Percentiles rank a stretch among this genome's conserved stretches.
Evolutionary conservation across 164 flowering plant species (phyloP).

Genomic region (Kingdonia uniflora): DNA sequence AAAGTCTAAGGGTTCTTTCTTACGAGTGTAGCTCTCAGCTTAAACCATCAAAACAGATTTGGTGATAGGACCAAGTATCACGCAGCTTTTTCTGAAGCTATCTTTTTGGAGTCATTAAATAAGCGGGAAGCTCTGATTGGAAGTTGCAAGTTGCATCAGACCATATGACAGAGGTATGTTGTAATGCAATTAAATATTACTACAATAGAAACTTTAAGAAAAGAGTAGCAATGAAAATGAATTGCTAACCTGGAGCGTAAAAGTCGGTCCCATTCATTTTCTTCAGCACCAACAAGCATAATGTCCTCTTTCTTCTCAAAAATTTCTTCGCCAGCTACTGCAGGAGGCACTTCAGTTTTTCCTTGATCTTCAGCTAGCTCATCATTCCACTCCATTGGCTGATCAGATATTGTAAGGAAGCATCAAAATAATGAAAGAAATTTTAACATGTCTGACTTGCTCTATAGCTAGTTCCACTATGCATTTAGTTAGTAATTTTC

Average conservation of each 20-base stretch:
- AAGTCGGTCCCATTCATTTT: conserved; percentile 98
- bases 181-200: not conserved
- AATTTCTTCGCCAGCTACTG: conserved; percentile 33
- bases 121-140: no score
- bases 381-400: conserved; percentile 96
- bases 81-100: no score
- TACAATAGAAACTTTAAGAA: not conserved
- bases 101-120: no score
- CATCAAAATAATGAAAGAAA: not conserved
- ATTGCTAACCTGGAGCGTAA: conserved; percentile 67
- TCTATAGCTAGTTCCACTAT: no score
- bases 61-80: no score
- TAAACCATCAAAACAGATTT: no score
- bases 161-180: not conserved
- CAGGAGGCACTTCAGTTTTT: conserved; percentile 38
- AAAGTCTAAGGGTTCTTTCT: no score
- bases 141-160: not conserved
- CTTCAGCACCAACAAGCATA: conserved; percentile 36
- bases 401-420: conserved; percentile 8
- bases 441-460: no score
- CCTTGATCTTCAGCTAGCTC: conserved; percentile 72
- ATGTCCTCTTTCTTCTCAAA: conserved; percentile 61
- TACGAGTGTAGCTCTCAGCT: no score
- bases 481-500: no score
- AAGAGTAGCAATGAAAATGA: not conserved